Percentiles rank a stretch among this genome's conserved stretches.
Evolutionary conservation across 371 early-diverging fungal genomes (phyloP).

Genomic region (Dichotomocladium elegans): DNA sequence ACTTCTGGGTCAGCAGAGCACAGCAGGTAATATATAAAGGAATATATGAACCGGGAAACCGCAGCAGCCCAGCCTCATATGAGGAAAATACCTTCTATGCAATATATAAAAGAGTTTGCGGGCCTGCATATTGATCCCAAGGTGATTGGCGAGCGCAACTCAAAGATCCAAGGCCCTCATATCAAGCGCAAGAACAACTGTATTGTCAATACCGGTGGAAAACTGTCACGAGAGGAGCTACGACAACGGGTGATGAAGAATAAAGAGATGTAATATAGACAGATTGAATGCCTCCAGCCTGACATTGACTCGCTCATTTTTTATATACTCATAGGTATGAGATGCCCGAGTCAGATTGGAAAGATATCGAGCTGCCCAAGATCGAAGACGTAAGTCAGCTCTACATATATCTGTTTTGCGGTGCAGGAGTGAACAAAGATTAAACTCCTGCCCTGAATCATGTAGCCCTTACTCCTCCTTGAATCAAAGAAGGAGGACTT

Average conservation of each 20-base stretch:
- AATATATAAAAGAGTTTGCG: conserved; percentile 69
- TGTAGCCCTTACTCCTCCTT: conserved; percentile 35
- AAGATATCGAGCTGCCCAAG: conserved; percentile 59
- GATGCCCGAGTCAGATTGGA: conserved; percentile 65
- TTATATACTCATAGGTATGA: conserved; percentile 49
- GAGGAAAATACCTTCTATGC: neutral
- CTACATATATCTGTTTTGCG: neutral
- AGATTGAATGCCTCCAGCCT: neutral
- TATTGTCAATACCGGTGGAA: conserved; percentile 86
- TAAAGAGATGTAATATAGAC: conserved; percentile 56
- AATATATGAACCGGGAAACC: neutral
- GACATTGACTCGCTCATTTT: neutral
- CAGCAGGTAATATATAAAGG: conserved; percentile 59
- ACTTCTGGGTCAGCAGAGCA: conserved; percentile 91
- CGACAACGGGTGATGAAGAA: conserved; percentile 63
- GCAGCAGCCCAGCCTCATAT: neutral
- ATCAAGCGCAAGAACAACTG: conserved; percentile 88
- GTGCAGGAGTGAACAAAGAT: too few species aligned
- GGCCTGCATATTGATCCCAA: conserved; percentile 87
- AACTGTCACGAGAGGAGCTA: conserved; percentile 74
- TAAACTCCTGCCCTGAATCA: neutral
- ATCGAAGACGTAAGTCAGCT: conserved; percentile 53
- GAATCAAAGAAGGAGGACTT: conserved; percentile 56
- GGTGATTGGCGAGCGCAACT: conserved; percentile 78
- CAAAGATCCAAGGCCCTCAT: conserved; percentile 72